Percentiles rank a stretch among this genome's conserved stretches.
These are phyloP conservation scores for Rhododendron ferrugineum DNA, from an alignment of 148 eudicot species.

Conservation along the genomic window DNA sequence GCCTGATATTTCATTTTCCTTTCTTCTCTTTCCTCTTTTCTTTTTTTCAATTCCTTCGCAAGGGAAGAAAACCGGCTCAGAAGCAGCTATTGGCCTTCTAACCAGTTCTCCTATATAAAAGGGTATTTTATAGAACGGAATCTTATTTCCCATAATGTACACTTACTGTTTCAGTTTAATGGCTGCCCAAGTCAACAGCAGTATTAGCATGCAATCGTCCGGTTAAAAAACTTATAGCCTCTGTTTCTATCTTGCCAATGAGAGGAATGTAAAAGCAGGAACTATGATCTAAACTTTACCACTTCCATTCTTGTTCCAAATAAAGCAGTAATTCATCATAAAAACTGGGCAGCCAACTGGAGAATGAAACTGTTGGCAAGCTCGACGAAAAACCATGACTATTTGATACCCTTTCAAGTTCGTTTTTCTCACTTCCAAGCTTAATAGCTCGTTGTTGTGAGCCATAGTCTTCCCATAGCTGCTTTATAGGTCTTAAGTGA, in stretches of 20 bases:
- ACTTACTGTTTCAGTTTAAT: background rate
- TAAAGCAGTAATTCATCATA: constrained; percentile 87
- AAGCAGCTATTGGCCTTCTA: background rate
- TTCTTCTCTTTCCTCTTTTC: background rate
- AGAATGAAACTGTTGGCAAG: constrained; percentile 48
- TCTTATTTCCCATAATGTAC: background rate
- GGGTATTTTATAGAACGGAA: background rate
- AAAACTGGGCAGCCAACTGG: constrained; percentile 83
- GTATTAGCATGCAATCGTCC: background rate
- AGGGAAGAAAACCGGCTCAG: background rate
- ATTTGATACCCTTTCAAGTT: constrained; percentile 48
- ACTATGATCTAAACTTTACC: constrained; percentile 36
- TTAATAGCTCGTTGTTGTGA: constrained; percentile 55
- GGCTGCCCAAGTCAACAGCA: background rate
- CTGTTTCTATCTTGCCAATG: background rate
- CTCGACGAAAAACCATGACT: constrained; percentile 41
- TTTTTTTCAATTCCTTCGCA: background rate
- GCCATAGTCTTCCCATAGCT: constrained; percentile 90
- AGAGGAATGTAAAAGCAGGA: constrained; percentile 5
- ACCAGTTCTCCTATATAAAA: background rate
- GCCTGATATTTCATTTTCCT: background rate
- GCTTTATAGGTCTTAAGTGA: constrained; percentile 72
- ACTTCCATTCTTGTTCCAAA: constrained; percentile 99
- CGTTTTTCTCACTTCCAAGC: constrained; percentile 49
- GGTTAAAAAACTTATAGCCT: background rate